Base-by-base conservation (phyloP, 2,329 filamentous ascomycete genomes). In the Camillea tinctor region DNA sequence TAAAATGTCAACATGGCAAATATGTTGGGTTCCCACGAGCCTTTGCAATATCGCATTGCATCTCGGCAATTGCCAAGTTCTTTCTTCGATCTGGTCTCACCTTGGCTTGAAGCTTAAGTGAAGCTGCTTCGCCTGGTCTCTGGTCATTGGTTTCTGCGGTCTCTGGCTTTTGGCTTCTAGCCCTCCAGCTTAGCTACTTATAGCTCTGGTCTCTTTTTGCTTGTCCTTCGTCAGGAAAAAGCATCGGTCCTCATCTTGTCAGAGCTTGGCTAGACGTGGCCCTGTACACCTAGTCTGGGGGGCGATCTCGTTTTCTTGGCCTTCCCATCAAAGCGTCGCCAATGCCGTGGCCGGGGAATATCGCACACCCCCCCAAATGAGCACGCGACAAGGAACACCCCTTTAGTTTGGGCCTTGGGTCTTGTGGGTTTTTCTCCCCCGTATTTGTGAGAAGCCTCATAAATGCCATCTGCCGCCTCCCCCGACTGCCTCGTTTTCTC, bases 51-150 rank as follows among this genome's bases (percentile, higher is more conserved):
- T 63, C 57, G 52, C 48, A 6, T 55, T 50, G 40, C 56, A 50
- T 54, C 40, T 50, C 51, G 52, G 51, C 52, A 57, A 24, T 44
- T 57, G 49, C 55, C 49, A 52, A 52, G 48, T 57, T 49, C 11
- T 20, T 48, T 53, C 20, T 44, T 15, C 52, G 22, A 24, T 55
- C 36, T 23, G 15, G 23, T 24, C 9, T 48, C 21, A 21, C 24
- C 50, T 23, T 50, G 36, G 53, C 50, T 26, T 21, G 56, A 56
- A 66, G 61, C 60, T 65, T 60, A 57, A 66, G 62, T 55, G 63
- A 65, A n/a, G 60, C 55, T 66, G 60, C 61, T 61, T 64, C 61
- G 65, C 59, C 64, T 59, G 62, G 57, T 57, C 55, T 55, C 30
- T 9, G 52, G 52, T 9, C 23, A 13, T 23, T 52, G 19, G 26